Percentiles rank a stretch among this genome's conserved stretches.
Evolutionary conservation across 768 basidiomycete genomes (phyloP).

Genomic region (Boletus rufocinnamomeus): DNA sequence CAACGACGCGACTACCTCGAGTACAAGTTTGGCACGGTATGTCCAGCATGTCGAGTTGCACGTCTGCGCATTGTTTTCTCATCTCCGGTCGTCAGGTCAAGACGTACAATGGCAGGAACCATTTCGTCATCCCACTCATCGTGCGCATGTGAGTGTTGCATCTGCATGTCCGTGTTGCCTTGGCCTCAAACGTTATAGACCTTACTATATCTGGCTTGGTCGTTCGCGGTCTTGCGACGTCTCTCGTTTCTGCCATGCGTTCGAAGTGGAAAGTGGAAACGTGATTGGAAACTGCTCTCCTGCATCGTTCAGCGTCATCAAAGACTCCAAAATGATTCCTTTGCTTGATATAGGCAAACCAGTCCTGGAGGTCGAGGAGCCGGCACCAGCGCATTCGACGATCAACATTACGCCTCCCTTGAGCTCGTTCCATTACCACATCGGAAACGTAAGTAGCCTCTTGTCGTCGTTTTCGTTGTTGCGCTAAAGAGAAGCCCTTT

Average conservation of each 20-base stretch:
- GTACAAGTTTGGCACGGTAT: constrained; percentile 73
- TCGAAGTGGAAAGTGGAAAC: constrained; percentile 66
- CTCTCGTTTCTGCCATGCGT: constrained; percentile 54
- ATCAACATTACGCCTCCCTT: constrained; percentile 56
- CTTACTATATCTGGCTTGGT: constrained; percentile 78
- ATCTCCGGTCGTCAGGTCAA: constrained; percentile 43
- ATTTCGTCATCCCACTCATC: constrained; percentile 65
- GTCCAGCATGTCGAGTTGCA: constrained; percentile 17
- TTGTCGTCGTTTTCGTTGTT: neutral
- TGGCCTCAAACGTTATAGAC: constrained; percentile 36
- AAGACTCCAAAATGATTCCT: constrained; percentile 40
- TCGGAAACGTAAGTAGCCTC: constrained; percentile 41
- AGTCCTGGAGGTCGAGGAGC: constrained; percentile 25
- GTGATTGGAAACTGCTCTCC: constrained; percentile 53
- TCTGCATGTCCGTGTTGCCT: neutral
- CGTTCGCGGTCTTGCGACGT: constrained; percentile 64
- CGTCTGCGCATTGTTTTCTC: neutral
- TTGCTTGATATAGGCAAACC: constrained; percentile 46
- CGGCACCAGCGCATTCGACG: constrained; percentile 31
- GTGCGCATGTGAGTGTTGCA: constrained; percentile 53
- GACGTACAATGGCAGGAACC: constrained; percentile 72
- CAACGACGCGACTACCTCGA: constrained; percentile 72
- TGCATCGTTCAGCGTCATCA: constrained; percentile 33
- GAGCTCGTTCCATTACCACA: constrained; percentile 65
- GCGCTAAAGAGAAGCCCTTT: constrained; percentile 1